Base-by-base conservation (phyloP, 2,329 filamentous ascomycete genomes). In the Teratosphaeria viscida region DNA sequence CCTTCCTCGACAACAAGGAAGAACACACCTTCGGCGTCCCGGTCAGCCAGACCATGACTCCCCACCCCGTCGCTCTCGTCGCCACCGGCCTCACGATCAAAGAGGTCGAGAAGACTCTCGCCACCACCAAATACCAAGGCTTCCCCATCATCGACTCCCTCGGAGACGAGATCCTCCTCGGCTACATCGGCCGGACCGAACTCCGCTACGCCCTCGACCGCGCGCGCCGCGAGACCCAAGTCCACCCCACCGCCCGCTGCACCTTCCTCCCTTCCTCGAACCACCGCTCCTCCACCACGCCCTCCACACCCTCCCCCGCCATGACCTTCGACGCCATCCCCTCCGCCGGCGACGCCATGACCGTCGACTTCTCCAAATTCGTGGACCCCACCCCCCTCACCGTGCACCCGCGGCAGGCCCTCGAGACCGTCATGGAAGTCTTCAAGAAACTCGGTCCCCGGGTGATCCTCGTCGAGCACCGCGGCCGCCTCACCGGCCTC, bases 391-490 rank as follows among this genome's bases (percentile, higher is more conserved):
- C 92, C 0, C 94, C 94, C 0, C 84, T 99, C 1, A 89, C 91
- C 0, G 92, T 92, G 0, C 94, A 99, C 70, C 94, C 94, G 0
- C 85, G 90, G 1, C 83, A 97, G 0, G 89, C 92, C 0, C 84
- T 99, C 0, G 94, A 99, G 75, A 99, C 94, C 0, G 92, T 95
- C 35, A 96, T 99, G 91, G 94, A 99, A 71, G 81, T 99, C 11
- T 99, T 99, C 79, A 92, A 92, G 73, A 99, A 97, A 77, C 95
- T 99, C 72, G 94, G 94, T 0, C 94, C 92, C 0, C 84, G 94
- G 1, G 91, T 96, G 5, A 92, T 99, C 56, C 81, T 99, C 3
- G 87, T 96, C 47, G 94, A 99, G 73, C 88, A 96, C 71, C 88
- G 89, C 60, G 94, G 94, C 14, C 84, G 84, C 56, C 81, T 99